These are phyloP conservation scores for Penicillium manginii DNA, from an alignment of 495 filamentous ascomycete species.

Conservation along the genomic window DNA sequence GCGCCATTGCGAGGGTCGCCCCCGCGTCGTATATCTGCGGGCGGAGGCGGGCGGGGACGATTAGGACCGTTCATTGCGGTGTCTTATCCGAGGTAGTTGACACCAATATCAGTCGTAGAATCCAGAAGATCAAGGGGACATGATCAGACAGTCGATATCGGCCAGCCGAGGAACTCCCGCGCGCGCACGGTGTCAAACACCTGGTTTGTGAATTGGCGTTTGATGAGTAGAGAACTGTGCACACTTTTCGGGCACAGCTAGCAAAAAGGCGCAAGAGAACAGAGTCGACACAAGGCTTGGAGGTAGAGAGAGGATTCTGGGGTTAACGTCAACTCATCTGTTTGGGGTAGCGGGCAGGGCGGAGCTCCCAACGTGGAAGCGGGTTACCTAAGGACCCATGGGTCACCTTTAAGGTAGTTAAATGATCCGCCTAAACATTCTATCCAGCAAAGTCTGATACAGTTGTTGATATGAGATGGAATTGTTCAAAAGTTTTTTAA, in stretches of 20 bases:
- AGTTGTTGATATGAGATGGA: too few species aligned
- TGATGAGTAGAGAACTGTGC: background rate
- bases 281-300: constrained; percentile 14
- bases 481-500: too few species aligned
- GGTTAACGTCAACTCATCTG: constrained; percentile 35
- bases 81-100: constrained; percentile 23
- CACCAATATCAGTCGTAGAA: constrained; percentile 34
- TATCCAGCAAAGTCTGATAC: background rate
- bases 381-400: constrained; percentile 22
- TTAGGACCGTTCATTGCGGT: constrained; percentile 44
- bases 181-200: constrained; percentile 19
- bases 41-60: constrained; percentile 36
- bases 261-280: background rate
- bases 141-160: constrained; percentile 34
- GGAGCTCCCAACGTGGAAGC: constrained; percentile 36
- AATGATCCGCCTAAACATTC: too few species aligned
- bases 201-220: constrained; percentile 17
- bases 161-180: constrained; percentile 17
- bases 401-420: background rate
- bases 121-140: constrained; percentile 41
- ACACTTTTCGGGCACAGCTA: background rate
- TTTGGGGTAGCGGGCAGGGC: constrained; percentile 37
- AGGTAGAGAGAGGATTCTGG: constrained; percentile 11
- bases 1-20: constrained; percentile 41
- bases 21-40: constrained; percentile 35